Base-by-base conservation (phyloP, 352 stramenopile species). In the Plasmopara viticola region DNA sequence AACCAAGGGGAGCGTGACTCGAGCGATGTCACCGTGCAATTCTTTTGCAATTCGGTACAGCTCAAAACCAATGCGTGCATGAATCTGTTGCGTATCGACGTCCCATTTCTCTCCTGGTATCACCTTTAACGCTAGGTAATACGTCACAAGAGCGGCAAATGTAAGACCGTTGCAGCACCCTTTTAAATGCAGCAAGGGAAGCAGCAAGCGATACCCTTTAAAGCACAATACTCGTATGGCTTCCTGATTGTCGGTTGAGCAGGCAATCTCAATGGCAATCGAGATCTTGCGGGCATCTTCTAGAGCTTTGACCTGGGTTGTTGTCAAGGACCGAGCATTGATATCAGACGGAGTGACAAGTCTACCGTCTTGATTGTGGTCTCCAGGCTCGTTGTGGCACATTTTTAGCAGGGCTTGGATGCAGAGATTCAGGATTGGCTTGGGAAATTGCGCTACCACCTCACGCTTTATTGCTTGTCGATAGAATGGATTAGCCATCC, bases 181-280 rank as follows among this genome's bases (percentile, higher is more conserved):
- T 5, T 74, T 60, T 28, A 87, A 56, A 39, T 87, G 77, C 0
- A 90, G 55, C n/a, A 90, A 44, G 14, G 82, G 82, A 1, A 92
- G 60, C 52, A 90, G 35, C 1, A 86, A 33, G 4, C 70, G 66
- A 35, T 90, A 92, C 6, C 78, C 70, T 62, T 84, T 89, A 51
- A 89, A 89, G 47, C 66, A 66, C 14, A 90, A 52, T 4, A 53
- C 38, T 9, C 64, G 62, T 31, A 87, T 77, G 14, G 75, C 61
- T 48, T 86, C 77, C 7, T 48, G 34, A 45, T 88, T 80, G 4
- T 57, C 66, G 9, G 68, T 70, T 1, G 75, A 67, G 28, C 56
- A 74, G 2, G 82, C 78, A 5, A 90, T 66, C 33, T 92, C 82
- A 20, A 90, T 58, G 4, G 53, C 78, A 15, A 92, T 83, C 0